Evolutionary conservation across 352 stramenopile genomes (phyloP).

Genomic region (Globisporangium ultimum): DNA sequence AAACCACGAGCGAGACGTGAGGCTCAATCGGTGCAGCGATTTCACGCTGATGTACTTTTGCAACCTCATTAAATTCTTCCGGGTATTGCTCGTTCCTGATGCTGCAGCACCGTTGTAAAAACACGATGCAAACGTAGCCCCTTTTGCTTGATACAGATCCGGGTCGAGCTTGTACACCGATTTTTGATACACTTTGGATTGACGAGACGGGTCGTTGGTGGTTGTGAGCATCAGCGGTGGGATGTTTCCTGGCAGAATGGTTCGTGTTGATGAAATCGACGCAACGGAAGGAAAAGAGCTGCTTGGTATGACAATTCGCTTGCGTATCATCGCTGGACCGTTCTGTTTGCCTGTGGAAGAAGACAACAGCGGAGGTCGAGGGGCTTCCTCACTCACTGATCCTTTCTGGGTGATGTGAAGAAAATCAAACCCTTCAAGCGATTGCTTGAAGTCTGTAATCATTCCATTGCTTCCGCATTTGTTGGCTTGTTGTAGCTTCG

Average conservation of each 20-base stretch:
- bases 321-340: slow-evolving; percentile 1
- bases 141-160: slow-evolving; percentile 30
- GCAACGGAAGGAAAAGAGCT: slow-evolving; percentile 4
- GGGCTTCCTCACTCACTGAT: not conserved
- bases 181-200: slow-evolving; percentile 25
- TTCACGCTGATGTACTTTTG: slow-evolving; percentile 43
- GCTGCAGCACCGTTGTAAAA: slow-evolving; percentile 17
- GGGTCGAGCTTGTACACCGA: slow-evolving; percentile 47
- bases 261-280: slow-evolving; percentile 9
- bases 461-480: not conserved
- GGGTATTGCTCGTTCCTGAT: slow-evolving; percentile 12
- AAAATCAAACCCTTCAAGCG: slow-evolving; percentile 22
- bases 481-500: slow-evolving; percentile 6
- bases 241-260: not conserved
- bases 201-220: slow-evolving; percentile 1
- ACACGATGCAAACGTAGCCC: slow-evolving; percentile 25
- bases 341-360: slow-evolving; percentile 1
- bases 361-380: not conserved
- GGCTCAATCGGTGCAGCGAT: slow-evolving; percentile 38
- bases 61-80: slow-evolving; percentile 39
- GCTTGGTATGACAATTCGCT: not conserved
- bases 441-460: not conserved
- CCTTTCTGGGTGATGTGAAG: slow-evolving; percentile 21
- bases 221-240: slow-evolving; percentile 9
- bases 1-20: slow-evolving; percentile 45